Evolutionary conservation across 257 asterid genomes (phyloP), one percentile per base, ranked within the genome.

Genomic region (Solanum virginianum): DNA sequence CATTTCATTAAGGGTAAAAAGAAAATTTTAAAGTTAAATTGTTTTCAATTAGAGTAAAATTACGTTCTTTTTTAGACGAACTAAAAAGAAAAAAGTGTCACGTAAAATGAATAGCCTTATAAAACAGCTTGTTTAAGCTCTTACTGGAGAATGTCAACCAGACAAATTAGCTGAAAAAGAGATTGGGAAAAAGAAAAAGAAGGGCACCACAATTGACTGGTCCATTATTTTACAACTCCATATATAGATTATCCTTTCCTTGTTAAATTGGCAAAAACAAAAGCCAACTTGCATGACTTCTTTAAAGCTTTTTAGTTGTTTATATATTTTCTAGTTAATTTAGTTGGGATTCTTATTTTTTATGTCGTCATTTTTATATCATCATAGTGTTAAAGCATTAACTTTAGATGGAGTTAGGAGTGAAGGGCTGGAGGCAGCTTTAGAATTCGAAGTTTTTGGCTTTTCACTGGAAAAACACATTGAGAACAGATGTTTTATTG

Each of bases 111-210:
- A 15, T 49, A 49, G 82, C 16, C 1, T 24, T 77, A 51, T 17
- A 4, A 51, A 77, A 26, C 12, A 22, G 24, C 0, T 49, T 49
- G 32, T n/a, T 60, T 6, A 16, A 51, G n/a, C 10, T 45, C 41
- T 4, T 26, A 26, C 5, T 6, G 26, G 51, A 53, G 82, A 79
- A 79, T 79, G 83, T 53, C 65, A 79, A 79, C 26, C 26, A 54
- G 83, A 53, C 49, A 79, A 49, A 53, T 9, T 32, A 68, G 83
- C 83, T 53, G 47, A 26, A 79, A 79, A 79, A 72, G 57, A 72
- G 57, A 47, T 24, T 17, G 49, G 10, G 2, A 51, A 71, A 74
- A 13, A 13, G 39, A 74, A 75, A 75, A 75, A 75, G 60, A 49
- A 75, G 32, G 80, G 60, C 60, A 75, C 60, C 47, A 10, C 45